Evolutionary conservation across 2,329 filamentous ascomycete species (phyloP), one percentile per base, ranked within the genome.

Genomic region (Reticulascus tulasneorum): DNA sequence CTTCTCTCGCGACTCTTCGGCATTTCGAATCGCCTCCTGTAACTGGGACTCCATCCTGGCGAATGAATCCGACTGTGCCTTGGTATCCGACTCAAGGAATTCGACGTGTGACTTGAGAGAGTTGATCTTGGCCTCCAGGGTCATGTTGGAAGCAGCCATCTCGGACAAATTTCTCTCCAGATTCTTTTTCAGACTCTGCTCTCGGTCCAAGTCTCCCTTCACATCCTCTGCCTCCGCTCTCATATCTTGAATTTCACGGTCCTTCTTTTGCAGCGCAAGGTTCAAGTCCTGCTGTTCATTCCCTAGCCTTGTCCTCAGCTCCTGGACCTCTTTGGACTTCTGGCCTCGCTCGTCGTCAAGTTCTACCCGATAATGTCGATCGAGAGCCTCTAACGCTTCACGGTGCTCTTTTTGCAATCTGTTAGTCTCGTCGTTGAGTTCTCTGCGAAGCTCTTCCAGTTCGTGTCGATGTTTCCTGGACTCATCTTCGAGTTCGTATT

Each of bases 21-120:
- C 86, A 15, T 75, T 66, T 11, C 75, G 74, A 17, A 88, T 62
- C 1, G 90, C 89, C 29, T 93, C 84, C 53, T 87, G 84, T 53
- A 95, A 79, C 34, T 83, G 75, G 27, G 82, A 73, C 53, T 94
- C 85, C 67, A 94, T 86, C 37, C 78, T 80, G 25, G 86, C 80
- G 59, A 91, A 95, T 9, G 86, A 81, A 51, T 91, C 79, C 1
- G 89, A 93, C 51, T 96, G 89, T 11, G 88, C 85, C 59, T 94
- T 86, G 58, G 80, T 89, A 52, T 89, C 88, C 1, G 87, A 93
- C 57, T 96, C 88, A 13, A 96, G 76, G 54, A 94, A 94, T 47
- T 90, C 82, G 39, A 94, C 85, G 49, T 91, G 86, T 3, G 86
- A 86, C 48, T 82, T 79, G 46, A 94, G 74, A 4, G 83, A 84